phyloP scores from a whole-genome alignment of 1,284 basidiomycete genomes.

The Naganishia liquefaciens region DNA sequence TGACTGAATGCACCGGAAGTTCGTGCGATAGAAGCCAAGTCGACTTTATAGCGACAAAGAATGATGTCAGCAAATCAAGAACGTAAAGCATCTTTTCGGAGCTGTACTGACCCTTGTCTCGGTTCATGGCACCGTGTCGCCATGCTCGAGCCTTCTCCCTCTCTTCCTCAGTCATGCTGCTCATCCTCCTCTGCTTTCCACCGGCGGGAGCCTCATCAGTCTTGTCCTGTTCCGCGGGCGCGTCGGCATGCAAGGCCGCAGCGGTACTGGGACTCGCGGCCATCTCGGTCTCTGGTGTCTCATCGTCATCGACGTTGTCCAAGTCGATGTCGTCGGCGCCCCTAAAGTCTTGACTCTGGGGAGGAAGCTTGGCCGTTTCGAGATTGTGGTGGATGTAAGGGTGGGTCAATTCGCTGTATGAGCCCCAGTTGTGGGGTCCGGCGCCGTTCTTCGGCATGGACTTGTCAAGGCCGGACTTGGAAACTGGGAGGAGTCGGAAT shows the following conservation, averaged over 20 bases:
- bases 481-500: conserved; percentile 57
- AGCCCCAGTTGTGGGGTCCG: conserved; percentile 81
- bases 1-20: conserved; percentile 71
- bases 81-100: conserved; percentile 1
- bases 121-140: conserved; percentile 46
- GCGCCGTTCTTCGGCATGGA: conserved; percentile 74
- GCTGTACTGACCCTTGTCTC: conserved; percentile 41
- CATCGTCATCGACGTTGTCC: conserved; percentile 41
- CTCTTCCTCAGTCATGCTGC: conserved; percentile 64
- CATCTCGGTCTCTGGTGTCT: conserved; percentile 35
- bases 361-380: conserved; percentile 17
- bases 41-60: conserved; percentile 55
- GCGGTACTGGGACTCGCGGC: conserved; percentile 24
- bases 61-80: neutral
- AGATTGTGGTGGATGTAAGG: conserved; percentile 41
- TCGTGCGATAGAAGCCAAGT: conserved; percentile 75
- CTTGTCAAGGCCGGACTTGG: conserved; percentile 72
- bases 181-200: conserved; percentile 44
- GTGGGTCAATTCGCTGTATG: conserved; percentile 63
- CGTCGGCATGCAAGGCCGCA: conserved; percentile 10
- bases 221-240: conserved; percentile 8
- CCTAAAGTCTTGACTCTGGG: conserved; percentile 47
- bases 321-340: conserved; percentile 56
- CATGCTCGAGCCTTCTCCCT: conserved; percentile 55
- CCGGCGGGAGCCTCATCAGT: conserved; percentile 11